A percentile compares a stretch with the other conserved stretches of the same genome.
Evolutionary conservation across 75 land plant genomes (phyloP).

Genomic region (Selaginella moellendorffii): DNA sequence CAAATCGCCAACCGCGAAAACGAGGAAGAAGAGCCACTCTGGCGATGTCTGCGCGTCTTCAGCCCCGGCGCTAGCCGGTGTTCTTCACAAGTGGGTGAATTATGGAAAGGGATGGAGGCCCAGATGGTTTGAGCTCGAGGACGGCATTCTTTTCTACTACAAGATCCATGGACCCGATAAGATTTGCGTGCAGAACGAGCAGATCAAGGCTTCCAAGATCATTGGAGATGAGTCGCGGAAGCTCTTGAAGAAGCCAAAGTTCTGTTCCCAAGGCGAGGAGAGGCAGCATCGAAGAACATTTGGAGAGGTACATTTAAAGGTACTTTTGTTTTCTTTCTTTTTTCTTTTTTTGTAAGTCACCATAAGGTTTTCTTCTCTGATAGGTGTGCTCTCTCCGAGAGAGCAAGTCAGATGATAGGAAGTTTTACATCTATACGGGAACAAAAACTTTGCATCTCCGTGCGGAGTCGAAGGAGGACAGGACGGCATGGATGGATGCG

Average conservation of each 20-base stretch:
- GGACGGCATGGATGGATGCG: conserved; percentile 18
- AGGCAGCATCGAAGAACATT: not conserved
- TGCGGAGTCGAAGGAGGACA: conserved; percentile 20
- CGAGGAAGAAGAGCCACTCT: not conserved
- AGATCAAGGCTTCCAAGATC: not conserved
- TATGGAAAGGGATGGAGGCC: conserved; percentile 4
- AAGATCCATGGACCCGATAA: conserved; percentile 8
- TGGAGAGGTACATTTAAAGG: not conserved
- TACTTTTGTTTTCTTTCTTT: not conserved
- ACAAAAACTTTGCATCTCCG: conserved; percentile 22
- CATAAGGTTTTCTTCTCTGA: not conserved
- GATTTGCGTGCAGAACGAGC: not conserved
- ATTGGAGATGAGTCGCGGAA: conserved; percentile 3
- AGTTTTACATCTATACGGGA: conserved; percentile 25
- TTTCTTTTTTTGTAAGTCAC: not conserved
- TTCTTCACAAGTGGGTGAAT: conserved; percentile 8
- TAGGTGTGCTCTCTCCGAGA: conserved; percentile 11
- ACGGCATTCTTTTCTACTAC: conserved; percentile 1
- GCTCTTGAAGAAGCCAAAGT: conserved; percentile 7
- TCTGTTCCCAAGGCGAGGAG: no score
- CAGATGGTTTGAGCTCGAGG: conserved; percentile 6
- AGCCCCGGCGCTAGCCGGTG: not conserved
- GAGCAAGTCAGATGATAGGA: conserved; percentile 26
- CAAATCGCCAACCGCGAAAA: not conserved
- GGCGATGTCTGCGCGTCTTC: not conserved